Conservation (phyloP, 371 early-diverging fungal species). For the Syncephalis fuscata region DNA sequence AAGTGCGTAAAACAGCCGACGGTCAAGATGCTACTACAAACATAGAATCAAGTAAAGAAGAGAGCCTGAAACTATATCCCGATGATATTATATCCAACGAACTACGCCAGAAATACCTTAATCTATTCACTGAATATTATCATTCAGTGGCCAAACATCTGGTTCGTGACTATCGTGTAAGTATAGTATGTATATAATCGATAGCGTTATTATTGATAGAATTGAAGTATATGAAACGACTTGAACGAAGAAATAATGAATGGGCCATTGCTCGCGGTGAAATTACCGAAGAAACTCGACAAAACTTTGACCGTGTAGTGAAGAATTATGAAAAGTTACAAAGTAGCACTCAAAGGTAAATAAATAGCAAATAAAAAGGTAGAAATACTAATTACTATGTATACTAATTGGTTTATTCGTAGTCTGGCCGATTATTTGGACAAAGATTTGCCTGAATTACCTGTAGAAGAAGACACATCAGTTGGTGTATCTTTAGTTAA, state of each 20-base stretch:
- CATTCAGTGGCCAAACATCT: constrained; percentile 41
- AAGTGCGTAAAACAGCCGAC: constrained; percentile 22
- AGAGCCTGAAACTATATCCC: constrained; percentile 7
- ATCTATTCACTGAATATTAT: constrained; percentile 48
- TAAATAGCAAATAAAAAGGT: constrained; percentile 22
- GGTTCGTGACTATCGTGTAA: constrained; percentile 50
- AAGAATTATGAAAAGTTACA: constrained; percentile 57
- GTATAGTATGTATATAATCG: constrained; percentile 28
- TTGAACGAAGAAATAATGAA: constrained; percentile 64
- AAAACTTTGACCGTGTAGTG: constrained; percentile 47
- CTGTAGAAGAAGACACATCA: constrained; percentile 33
- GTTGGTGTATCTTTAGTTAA: constrained; percentile 24
- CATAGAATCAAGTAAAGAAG: constrained; percentile 1
- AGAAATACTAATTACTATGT: too few relatives aligned
- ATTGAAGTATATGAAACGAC: constrained; percentile 37
- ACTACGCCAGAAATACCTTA: constrained; percentile 28
- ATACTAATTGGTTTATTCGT: not conserved
- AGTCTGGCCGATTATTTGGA: constrained; percentile 43
- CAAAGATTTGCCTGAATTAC: constrained; percentile 56
- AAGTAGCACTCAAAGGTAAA: constrained; percentile 30
- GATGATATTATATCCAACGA: constrained; percentile 20
- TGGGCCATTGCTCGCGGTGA: constrained; percentile 66
- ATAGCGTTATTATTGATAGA: not conserved
- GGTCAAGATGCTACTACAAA: constrained; percentile 14
- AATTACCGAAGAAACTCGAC: constrained; percentile 64